Evolutionary conservation across 805 yeast species (phyloP).

Genomic region (Candida sanyiensis): DNA sequence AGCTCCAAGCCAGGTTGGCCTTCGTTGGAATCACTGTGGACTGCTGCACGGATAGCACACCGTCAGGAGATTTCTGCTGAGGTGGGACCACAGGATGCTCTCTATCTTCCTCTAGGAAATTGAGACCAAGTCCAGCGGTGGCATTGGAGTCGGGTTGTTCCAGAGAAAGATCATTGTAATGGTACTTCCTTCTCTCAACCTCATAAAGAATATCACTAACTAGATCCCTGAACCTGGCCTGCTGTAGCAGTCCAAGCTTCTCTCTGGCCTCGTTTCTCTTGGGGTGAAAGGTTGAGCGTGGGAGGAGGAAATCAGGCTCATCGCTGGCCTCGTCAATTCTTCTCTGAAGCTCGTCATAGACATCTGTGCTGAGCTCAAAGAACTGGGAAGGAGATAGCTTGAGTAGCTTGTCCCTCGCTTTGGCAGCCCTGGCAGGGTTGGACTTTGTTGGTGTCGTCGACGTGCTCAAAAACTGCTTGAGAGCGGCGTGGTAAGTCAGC

Average conservation of each 20-base stretch:
- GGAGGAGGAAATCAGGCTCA: slow-evolving; percentile 59
- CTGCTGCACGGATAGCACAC: slow-evolving; percentile 43
- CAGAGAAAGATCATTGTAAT: slow-evolving; percentile 27
- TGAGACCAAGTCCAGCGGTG: no score
- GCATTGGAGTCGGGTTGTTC: no score
- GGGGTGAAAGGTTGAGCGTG: slow-evolving; percentile 75
- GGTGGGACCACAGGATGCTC: background rate
- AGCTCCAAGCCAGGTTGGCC: slow-evolving; percentile 82
- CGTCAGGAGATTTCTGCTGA: slow-evolving; percentile 8
- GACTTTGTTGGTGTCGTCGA: slow-evolving; percentile 21
- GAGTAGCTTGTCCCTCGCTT: slow-evolving; percentile 80
- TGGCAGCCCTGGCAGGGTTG: slow-evolving; percentile 50
- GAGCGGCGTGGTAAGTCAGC: slow-evolving; percentile 19
- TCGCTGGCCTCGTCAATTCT: slow-evolving; percentile 56
- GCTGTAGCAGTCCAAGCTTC: slow-evolving; percentile 80
- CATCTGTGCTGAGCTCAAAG: slow-evolving; percentile 87
- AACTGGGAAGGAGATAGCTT: slow-evolving; percentile 81
- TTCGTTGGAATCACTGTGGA: slow-evolving; percentile 78
- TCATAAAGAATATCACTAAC: slow-evolving; percentile 86
- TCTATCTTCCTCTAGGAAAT: no score
- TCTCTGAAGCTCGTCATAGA: slow-evolving; percentile 84
- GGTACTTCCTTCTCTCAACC: slow-evolving; percentile 69
- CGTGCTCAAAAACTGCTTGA: slow-evolving; percentile 23
- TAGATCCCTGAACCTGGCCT: slow-evolving; percentile 78
- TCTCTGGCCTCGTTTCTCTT: slow-evolving; percentile 94